phyloP scores from a whole-genome alignment of 2,329 filamentous ascomycete species.

The Fusarium abutilonis region DNA sequence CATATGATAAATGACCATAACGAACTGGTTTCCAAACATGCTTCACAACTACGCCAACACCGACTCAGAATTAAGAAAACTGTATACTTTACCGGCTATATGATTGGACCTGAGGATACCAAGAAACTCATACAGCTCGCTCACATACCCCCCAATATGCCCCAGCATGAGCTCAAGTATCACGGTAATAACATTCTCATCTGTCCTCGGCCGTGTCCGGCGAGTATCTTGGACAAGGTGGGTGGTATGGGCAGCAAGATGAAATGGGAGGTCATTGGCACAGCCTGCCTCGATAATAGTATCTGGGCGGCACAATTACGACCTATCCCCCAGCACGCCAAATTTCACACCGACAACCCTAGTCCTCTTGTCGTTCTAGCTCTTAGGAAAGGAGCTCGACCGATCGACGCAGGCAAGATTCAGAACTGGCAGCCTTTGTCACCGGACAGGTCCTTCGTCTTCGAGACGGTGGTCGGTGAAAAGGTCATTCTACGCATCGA shows the following conservation, averaged over 20 bases:
- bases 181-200: slow-evolving; percentile 94
- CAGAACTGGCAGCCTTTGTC: slow-evolving; percentile 83
- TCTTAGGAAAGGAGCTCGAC: slow-evolving; percentile 76
- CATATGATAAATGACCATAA: slow-evolving; percentile 92
- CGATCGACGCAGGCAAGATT: slow-evolving; percentile 83
- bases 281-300: slow-evolving; percentile 78
- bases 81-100: slow-evolving; percentile 92
- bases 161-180: slow-evolving; percentile 77
- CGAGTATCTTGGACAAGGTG: slow-evolving; percentile 79
- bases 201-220: slow-evolving; percentile 77
- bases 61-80: slow-evolving; percentile 81
- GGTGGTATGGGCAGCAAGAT: slow-evolving; percentile 87
- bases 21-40: slow-evolving; percentile 52
- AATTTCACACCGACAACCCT: slow-evolving; percentile 81
- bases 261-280: slow-evolving; percentile 83
- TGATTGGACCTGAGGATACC: slow-evolving; percentile 77
- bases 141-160: slow-evolving; percentile 67
- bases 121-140: slow-evolving; percentile 77
- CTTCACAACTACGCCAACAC: slow-evolving; percentile 51
- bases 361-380: slow-evolving; percentile 85
- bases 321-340: slow-evolving; percentile 73
- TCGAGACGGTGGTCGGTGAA: slow-evolving; percentile 87
- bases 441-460: slow-evolving; percentile 74
- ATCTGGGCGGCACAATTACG: slow-evolving; percentile 87
- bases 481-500: slow-evolving; percentile 86